Evolutionary conservation across 495 filamentous ascomycete genomes (phyloP).

Genomic region (Poronia punctata): DNA sequence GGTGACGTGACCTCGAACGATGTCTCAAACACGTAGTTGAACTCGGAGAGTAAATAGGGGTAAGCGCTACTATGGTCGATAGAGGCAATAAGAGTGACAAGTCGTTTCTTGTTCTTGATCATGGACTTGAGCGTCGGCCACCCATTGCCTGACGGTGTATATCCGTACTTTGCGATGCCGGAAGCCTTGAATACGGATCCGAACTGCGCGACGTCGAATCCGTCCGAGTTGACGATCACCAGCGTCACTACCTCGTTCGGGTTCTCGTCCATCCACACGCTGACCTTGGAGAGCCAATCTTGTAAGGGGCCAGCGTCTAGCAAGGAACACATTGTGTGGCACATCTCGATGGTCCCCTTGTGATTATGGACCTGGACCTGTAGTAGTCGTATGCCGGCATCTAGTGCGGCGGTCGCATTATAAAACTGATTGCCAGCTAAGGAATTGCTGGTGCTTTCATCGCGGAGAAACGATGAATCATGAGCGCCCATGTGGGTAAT

Average conservation of each 20-base stretch:
- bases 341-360: conserved; percentile 49
- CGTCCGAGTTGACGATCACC: conserved; percentile 62
- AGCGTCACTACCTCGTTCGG: conserved; percentile 64
- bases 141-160: conserved; percentile 33
- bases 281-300: conserved; percentile 51
- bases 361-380: conserved; percentile 60
- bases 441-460: conserved; percentile 43
- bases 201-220: conserved; percentile 40
- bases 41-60: conserved; percentile 64
- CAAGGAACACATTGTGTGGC: conserved; percentile 58
- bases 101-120: conserved; percentile 51
- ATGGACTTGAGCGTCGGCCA: conserved; percentile 62
- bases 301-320: conserved; percentile 58
- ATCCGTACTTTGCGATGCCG: conserved; percentile 54
- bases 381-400: conserved; percentile 61
- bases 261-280: conserved; percentile 57
- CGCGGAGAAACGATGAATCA: conserved; percentile 58
- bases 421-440: conserved; percentile 61
- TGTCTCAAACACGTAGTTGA: conserved; percentile 66
- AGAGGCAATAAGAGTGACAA: conserved; percentile 57
- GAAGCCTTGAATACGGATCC: conserved; percentile 46
- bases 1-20: conserved; percentile 53
- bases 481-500: conserved; percentile 65
- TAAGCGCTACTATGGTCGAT: conserved; percentile 41
- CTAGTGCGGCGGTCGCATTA: conserved; percentile 56